Conservation (phyloP, 768 basidiomycete genomes). For the Boletus barrowsii region DNA sequence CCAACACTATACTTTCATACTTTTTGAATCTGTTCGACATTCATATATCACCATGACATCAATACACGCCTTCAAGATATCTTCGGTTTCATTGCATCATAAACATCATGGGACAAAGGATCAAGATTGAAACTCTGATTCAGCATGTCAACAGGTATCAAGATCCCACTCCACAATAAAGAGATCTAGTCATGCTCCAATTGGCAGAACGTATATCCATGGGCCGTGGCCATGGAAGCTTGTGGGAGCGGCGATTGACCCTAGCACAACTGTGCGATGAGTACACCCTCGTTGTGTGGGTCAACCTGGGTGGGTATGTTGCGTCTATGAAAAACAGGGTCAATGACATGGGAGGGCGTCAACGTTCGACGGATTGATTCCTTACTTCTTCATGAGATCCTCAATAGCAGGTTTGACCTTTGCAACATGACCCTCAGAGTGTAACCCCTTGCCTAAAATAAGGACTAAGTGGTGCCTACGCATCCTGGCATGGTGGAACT, state of each 20-base stretch:
- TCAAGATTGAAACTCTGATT: not conserved
- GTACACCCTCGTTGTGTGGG: conserved; percentile 77
- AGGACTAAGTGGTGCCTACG: not conserved
- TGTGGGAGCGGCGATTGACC: not conserved
- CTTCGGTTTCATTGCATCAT: not conserved
- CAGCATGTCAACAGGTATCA: no score
- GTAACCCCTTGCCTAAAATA: conserved; percentile 74
- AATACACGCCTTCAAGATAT: no score
- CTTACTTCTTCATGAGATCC: conserved; percentile 78
- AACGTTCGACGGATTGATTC: not conserved
- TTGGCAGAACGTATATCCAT: no score
- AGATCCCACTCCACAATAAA: no score
- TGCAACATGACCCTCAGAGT: conserved; percentile 69
- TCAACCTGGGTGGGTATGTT: conserved; percentile 72
- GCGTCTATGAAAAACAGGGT: conserved; percentile 45
- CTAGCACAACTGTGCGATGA: conserved; percentile 57
- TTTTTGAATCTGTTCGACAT: not conserved
- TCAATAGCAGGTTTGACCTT: conserved; percentile 94
- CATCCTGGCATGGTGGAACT: conserved; percentile 25
- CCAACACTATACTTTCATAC: not conserved
- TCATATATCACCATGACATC: not conserved
- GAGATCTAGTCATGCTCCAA: no score
- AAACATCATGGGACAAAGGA: not conserved
- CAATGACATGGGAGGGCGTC: not conserved
- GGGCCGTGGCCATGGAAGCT: not conserved